A percentile compares a stretch with the other conserved stretches of the same genome.
Evolutionary conservation across 495 filamentous ascomycete species (phyloP).

Genomic region (Hypomontagnella submonticulosa): DNA sequence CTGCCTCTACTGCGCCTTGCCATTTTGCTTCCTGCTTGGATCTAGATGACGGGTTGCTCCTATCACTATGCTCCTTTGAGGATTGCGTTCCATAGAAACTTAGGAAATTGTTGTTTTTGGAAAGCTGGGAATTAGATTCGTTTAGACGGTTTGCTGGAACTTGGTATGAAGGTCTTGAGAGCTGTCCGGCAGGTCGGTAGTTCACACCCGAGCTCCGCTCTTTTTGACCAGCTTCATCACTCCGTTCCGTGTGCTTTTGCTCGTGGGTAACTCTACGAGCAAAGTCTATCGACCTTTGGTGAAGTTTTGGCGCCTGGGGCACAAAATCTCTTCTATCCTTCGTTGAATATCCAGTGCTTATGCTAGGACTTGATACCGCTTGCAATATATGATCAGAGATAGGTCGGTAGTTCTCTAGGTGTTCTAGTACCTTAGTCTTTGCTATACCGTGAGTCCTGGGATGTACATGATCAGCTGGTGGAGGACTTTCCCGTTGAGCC

Average conservation of each 20-base stretch:
- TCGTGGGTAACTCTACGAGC: constrained; percentile 18
- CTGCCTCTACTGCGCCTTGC: constrained; percentile 33
- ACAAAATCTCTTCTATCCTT: constrained; percentile 4
- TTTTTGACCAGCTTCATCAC: not conserved
- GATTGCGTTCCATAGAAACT: not conserved
- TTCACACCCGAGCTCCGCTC: not conserved
- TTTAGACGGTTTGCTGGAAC: not conserved
- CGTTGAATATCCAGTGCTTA: constrained; percentile 1
- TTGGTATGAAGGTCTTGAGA: constrained; percentile 4
- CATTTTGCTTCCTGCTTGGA: constrained; percentile 21
- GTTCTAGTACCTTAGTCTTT: not conserved
- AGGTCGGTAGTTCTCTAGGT: not conserved
- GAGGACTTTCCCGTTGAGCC: not conserved
- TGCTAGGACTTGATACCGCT: constrained; percentile 9
- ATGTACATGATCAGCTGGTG: not conserved
- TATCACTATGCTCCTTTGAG: not conserved
- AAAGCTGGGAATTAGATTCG: not conserved
- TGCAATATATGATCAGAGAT: not conserved
- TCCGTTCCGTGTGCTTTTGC: constrained; percentile 4
- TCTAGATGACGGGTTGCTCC: not conserved
- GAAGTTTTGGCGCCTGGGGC: constrained; percentile 8
- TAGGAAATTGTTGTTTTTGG: not conserved
- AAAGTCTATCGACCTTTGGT: constrained; percentile 31
- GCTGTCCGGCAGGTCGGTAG: not conserved
- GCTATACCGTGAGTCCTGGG: not conserved